Evolutionary conservation across 495 filamentous ascomycete genomes (phyloP).

Genomic region (Aspergillus bridgeri): DNA sequence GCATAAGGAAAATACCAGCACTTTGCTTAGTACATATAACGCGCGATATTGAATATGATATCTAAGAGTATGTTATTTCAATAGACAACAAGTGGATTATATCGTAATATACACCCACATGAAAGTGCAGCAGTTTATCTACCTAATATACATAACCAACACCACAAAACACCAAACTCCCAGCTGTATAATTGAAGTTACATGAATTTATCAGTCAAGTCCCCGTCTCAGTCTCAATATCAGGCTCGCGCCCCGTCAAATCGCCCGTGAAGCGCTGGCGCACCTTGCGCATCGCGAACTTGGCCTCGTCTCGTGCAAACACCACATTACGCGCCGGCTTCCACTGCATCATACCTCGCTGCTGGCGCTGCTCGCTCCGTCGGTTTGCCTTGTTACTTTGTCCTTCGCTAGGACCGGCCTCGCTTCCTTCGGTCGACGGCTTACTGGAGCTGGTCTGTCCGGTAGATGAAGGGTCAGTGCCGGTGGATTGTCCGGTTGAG

Average conservation of each 20-base stretch:
- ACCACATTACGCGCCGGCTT: constrained; percentile 50
- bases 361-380: constrained; percentile 49
- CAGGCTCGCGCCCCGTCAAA: constrained; percentile 48
- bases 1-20: no score
- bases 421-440: constrained; percentile 8
- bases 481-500: not conserved
- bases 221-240: constrained; percentile 52
- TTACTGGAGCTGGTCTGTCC: not conserved
- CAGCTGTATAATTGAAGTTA: not conserved
- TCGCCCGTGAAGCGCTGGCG: constrained; percentile 45
- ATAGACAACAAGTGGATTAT: no score
- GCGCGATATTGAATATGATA: no score
- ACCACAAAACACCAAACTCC: not conserved
- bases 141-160: no score
- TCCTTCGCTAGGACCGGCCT: constrained; percentile 13
- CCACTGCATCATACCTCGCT: constrained; percentile 55
- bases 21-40: no score
- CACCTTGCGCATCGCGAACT: constrained; percentile 45
- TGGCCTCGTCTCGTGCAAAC: constrained; percentile 51
- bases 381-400: constrained; percentile 35
- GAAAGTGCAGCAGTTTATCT: no score
- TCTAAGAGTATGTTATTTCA: no score
- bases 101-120: no score
- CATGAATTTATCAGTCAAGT: constrained; percentile 3
- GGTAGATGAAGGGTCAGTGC: not conserved